Base-by-base conservation (phyloP, 768 basidiomycete genomes). In the Russula foetens region DNA sequence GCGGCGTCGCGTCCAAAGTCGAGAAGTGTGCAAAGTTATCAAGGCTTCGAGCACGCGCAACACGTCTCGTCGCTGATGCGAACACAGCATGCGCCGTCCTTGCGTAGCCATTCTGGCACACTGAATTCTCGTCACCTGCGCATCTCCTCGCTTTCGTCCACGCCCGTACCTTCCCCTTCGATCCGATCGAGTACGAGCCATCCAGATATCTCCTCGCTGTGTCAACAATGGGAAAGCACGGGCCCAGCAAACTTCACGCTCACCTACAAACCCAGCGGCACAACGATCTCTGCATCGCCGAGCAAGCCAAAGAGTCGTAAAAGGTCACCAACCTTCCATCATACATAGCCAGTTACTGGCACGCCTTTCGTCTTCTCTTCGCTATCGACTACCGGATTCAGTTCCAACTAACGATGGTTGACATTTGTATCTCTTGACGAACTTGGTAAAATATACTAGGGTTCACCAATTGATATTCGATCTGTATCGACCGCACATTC, bases 181-280 rank as follows among this genome's bases (percentile, higher is more conserved):
- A 73, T 84, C 19, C 76, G 80, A 39, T 67, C 69, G 49, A 75
- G 73, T 41, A 71, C 69, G 21, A 86, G 83, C 61, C 81, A 85
- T 66, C 74, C 83, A 12, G 81, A 84, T 67, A 77, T 88, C 46
- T 69, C 75, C n/a, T 75, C 78, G 7, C 76, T 88, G 19, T 81
- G 85, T 56, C 74, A 82, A 58, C 76, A 82, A 53, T 89, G 83
- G 83, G 71, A 79, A 1, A 69, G 71, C 9, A 69, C 75, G 7
- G 84, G 86, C 5, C 83, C 85, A 9, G 84, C 84, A 39, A 84
- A 83, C 65, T 74, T 79, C 69, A 85, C 83, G 19, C 69, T 72
- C 53, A 74, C 78, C 51, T 80, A 76, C 64, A 77, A 76, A 63
- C 70, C 76, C 6, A 64, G 70, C 39, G 54, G 56, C 50, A 49